Percentiles rank a stretch among this genome's conserved stretches.
Evolutionary conservation across 1,284 basidiomycete species (phyloP).

Genomic region (Ustilago tritici): DNA sequence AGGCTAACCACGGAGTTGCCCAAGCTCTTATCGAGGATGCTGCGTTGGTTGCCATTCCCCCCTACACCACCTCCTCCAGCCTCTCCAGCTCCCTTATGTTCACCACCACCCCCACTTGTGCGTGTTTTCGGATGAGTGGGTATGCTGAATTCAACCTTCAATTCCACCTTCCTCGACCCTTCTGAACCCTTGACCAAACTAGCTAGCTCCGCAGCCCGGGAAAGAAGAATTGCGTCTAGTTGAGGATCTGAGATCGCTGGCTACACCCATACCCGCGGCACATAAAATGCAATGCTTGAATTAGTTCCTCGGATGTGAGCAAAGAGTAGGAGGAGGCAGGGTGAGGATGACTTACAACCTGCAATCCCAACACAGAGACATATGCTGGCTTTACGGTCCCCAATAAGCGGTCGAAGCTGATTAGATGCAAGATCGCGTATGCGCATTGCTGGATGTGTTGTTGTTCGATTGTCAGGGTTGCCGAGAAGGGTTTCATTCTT

Average conservation of each 20-base stretch:
- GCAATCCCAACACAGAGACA: slow-evolving; percentile 18
- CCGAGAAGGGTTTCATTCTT: slow-evolving; percentile 16
- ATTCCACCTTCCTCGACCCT: not conserved
- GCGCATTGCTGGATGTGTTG: slow-evolving; percentile 18
- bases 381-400: slow-evolving; percentile 34
- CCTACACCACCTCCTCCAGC: not conserved
- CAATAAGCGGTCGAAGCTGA: slow-evolving; percentile 43
- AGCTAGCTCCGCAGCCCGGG: slow-evolving; percentile 7
- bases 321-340: not conserved
- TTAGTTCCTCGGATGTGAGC: not conserved
- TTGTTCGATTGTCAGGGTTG: slow-evolving; percentile 6
- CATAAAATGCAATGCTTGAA: not conserved
- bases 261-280: not conserved
- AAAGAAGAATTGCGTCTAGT: slow-evolving; percentile 15
- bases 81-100: not conserved
- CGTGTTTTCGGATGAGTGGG: slow-evolving; percentile 1
- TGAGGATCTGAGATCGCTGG: slow-evolving; percentile 27
- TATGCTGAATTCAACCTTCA: slow-evolving; percentile 11
- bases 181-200: not conserved
- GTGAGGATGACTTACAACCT: slow-evolving; percentile 20
- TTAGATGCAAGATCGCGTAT: slow-evolving; percentile 28
- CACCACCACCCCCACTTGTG: too few species aligned
- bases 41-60: not conserved
- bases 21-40: slow-evolving; percentile 31
- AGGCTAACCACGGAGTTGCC: slow-evolving; percentile 42